Conservation (phyloP, 495 filamentous ascomycete genomes). For the Aspergillus biplanus region DNA sequence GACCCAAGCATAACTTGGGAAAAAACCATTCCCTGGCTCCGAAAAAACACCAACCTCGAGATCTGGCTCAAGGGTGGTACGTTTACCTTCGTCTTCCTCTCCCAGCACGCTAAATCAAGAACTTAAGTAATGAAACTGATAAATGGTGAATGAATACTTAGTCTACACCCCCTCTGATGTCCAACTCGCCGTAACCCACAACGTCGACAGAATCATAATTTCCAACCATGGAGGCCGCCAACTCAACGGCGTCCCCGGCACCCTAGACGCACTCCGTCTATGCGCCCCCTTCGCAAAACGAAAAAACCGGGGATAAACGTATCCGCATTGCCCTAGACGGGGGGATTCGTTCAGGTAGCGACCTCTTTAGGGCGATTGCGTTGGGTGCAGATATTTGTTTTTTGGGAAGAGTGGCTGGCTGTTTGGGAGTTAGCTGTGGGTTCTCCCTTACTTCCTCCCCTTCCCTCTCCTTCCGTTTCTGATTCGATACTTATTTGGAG, state of each 20-base stretch:
- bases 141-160: too few relatives aligned
- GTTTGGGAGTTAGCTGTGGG: constrained; percentile 12
- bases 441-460: background rate
- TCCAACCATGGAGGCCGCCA: constrained; percentile 29
- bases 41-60: constrained; percentile 82
- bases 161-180: constrained; percentile 40
- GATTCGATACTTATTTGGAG: background rate
- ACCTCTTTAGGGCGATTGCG: constrained; percentile 42
- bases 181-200: constrained; percentile 34
- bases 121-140: too few relatives aligned
- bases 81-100: too few relatives aligned
- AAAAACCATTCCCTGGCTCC: constrained; percentile 85
- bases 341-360: constrained; percentile 49
- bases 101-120: too few relatives aligned
- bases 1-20: constrained; percentile 78
- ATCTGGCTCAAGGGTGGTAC: constrained; percentile 81
- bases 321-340: constrained; percentile 49
- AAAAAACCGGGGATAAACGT: constrained; percentile 23
- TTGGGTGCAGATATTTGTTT: constrained; percentile 31
- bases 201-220: constrained; percentile 18
- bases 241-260: constrained; percentile 28
- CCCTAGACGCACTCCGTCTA: constrained; percentile 42
- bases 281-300: constrained; percentile 8
- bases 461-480: background rate
- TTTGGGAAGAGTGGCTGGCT: constrained; percentile 1